Evolutionary conservation across 2,329 filamentous ascomycete species (phyloP).

Genomic region (Botrytis byssoidea): DNA sequence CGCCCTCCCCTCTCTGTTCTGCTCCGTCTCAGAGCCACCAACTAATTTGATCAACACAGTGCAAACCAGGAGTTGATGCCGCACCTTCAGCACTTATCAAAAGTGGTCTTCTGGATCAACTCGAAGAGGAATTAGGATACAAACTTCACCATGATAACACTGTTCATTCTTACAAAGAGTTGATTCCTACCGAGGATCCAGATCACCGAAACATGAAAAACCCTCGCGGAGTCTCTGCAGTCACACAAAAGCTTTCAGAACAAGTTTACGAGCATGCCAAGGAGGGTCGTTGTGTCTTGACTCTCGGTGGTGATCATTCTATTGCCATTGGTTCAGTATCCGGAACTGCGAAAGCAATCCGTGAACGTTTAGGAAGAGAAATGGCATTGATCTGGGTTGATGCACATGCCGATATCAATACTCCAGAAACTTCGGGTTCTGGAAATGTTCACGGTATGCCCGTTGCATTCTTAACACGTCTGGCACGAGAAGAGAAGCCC

Average conservation of each 20-base stretch:
- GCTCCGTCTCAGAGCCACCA: constrained; percentile 23
- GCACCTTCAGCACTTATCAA: constrained; percentile 87
- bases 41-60: constrained; percentile 49
- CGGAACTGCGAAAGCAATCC: constrained; percentile 80
- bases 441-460: constrained; percentile 99
- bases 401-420: constrained; percentile 97
- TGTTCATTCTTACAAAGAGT: constrained; percentile 78
- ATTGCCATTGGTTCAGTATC: constrained; percentile 94
- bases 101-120: constrained; percentile 78
- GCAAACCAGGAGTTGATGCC: constrained; percentile 88
- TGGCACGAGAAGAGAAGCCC: constrained; percentile 72
- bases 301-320: constrained; percentile 91
- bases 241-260: constrained; percentile 73
- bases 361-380: constrained; percentile 77
- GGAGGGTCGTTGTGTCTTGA: constrained; percentile 83
- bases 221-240: constrained; percentile 78
- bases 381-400: constrained; percentile 98
- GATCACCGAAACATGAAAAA: constrained; percentile 93
- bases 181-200: constrained; percentile 69
- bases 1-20: background rate
- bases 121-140: constrained; percentile 84
- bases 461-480: constrained; percentile 82
- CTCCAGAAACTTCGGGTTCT: constrained; percentile 81
- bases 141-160: constrained; percentile 78
- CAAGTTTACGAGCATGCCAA: constrained; percentile 87